Base-by-base conservation (phyloP, 148 eudicot species). In the Fagopyrum tataricum region DNA sequence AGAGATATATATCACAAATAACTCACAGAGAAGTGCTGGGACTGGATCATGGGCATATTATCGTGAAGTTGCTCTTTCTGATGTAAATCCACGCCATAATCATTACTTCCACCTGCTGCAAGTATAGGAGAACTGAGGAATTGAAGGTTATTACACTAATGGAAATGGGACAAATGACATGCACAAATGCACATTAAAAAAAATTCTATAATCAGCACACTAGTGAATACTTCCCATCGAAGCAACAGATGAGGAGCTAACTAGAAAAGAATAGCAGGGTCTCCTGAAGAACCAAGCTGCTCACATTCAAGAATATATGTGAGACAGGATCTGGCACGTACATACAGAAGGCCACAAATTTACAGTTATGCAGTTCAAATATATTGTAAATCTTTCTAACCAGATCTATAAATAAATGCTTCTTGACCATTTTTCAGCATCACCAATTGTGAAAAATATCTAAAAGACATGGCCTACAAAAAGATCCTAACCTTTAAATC, bases 401-500 rank as follows among this genome's bases (percentile, higher is more conserved):
- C 5, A 61, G 17, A 61, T 26, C 67, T 0, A 26, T 2, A 61
- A 31, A n/a, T n/a, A n/a, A 31, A 31, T 31, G 37, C 37, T 10
- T 24, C 31, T 4, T 56, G 13, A 20, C 10, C 26, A 42, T 40
- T 68, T 13, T 14, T 41, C 44, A 41, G 17, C 13, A 20, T 21
- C 58, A 71, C 41, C 73, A 44, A 7, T 14, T 55, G 26, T 14
- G 5, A 20, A 41, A 40, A 73, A 44, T 14, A 20, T n/a, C n/a
- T 15, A 56, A 39, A 21, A 53, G 26, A 55, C 13, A 73, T 21
- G 24, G 23, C 64, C 62, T 4, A 31, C 1, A 31, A 31, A 31
- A 8, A 44, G 13, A 74, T 24, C 23, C 55, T 80, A 78, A 94
- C 99, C 99, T 91, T 90, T 95, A 71, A 82, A 88, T 77, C 98